Evolutionary conservation across 495 filamentous ascomycete genomes (phyloP), one percentile per base, ranked within the genome.

Genomic region (Polyplosphaeria fusca): DNA sequence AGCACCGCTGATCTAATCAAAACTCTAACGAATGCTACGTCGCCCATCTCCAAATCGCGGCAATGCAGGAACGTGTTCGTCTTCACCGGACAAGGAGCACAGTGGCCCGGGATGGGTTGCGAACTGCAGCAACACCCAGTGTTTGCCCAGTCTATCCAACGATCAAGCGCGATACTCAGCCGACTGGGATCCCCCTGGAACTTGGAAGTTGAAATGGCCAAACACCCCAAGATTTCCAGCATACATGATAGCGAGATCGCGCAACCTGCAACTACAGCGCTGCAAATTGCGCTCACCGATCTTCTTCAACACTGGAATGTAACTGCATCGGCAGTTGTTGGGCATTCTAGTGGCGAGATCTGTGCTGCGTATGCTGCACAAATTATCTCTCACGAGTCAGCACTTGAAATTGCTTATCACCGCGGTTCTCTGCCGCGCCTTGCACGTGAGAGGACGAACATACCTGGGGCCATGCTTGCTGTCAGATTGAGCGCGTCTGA

Each of bases 231-330:
- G 5, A n/a, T 9, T 11, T 1, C 22, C 24, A 45, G 12, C 12
- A 48, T 23, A n/a, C 14, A 27, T 37, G 25, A 32, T 9, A 41
- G 19, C 52, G 18, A 12, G 5, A 9, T 54, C 19, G 57, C 61
- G 2, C 77, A 79, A 16, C 66, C 77, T 1, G 4, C 74, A 0
- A 76, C 70, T 47, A 76, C 73, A 1, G 70, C 63, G 0, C 39
- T 80, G 2, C 76, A 79, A 43, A 50, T 80, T 13, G 73, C 70
- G 1, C 49, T 80, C 5, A 64, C 75, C 0, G 72, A 76, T 18
- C 41, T 62, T 0, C 37, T 61, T n/a, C 1, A 18, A 3, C 19
- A 20, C n/a, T 58, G 45, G 52, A 26, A 47, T 12, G 20, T 65
- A 13, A 14, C 7, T 0, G 43, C 47, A 1, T 1, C 22, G 0